Base-by-base conservation (phyloP, 768 basidiomycete genomes). In the Gymnopilus junonius region DNA sequence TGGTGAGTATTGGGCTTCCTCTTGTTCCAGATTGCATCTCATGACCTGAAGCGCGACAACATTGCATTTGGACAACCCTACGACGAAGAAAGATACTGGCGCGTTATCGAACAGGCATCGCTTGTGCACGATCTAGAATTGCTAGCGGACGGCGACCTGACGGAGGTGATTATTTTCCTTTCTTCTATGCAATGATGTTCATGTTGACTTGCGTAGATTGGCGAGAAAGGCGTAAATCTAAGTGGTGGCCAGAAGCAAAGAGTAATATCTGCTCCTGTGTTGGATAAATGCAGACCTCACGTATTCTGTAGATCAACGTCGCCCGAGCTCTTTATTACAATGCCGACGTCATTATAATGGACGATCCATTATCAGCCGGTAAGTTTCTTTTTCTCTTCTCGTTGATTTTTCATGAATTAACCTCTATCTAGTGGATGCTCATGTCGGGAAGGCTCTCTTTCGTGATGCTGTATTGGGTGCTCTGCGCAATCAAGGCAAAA, bases 381-480 rank as follows among this genome's bases (percentile, higher is more conserved):
- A 61, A 43, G 76, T 67, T 40, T 46, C 20, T 4, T n/a, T 25
- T 4, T 46, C 40, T 42, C 31, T 25, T 23, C 27, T 3, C 1
- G n/a, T 43, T 14, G 39, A 7, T 55, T 4, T 37, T 45, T 27
- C 43, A 29, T 15, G 11, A 31, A 45, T 43, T 70, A 32, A 68
- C 68, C n/a, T 73, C 29, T 64, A 1, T 8, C 35, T 48, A 87
- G 87, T 92, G 55, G 90, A 92, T 68, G 89, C 90, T 1, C 90
- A 93, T 67, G 91, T 93, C 54, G 90, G 89, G 1, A 85, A 86
- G 67, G 79, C 85, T 8, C 79, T 93, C 1, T 91, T 93, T 71
- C 79, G 85, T 45, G 81, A 85, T 58, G 89, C 87, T n/a, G 87
- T 92, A 67, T 65, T 87, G 10, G 75, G 75, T 0, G 79, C 71